phyloP scores from a whole-genome alignment of 441 rosid species.

The Gossypium gossypioides region DNA sequence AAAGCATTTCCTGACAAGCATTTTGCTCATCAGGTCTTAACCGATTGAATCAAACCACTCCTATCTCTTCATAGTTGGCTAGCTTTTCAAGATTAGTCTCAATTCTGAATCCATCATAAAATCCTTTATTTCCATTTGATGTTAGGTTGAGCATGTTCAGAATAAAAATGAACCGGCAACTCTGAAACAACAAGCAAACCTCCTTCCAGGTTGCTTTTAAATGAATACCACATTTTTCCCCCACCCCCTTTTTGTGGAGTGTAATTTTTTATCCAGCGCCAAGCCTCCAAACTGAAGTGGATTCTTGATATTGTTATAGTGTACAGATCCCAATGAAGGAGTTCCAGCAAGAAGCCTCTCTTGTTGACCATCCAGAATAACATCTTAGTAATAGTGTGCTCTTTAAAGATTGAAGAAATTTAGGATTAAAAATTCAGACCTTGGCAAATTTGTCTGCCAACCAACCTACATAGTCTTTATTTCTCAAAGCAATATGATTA shows the following conservation, averaged over 20 bases:
- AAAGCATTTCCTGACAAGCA: not conserved
- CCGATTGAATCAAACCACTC: not conserved
- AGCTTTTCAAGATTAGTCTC: not conserved
- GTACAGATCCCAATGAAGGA: not conserved
- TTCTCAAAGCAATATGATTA: not conserved
- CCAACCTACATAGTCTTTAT: not conserved
- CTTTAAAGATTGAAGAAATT: conserved; percentile 2
- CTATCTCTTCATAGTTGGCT: not conserved
- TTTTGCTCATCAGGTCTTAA: not conserved
- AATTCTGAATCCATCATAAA: not conserved
- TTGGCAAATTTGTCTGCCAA: not conserved
- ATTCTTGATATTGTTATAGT: not conserved
- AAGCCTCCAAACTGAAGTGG: not conserved
- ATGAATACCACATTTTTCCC: not conserved
- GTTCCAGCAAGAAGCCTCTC: not conserved
- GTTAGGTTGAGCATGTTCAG: not conserved
- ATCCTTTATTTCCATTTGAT: not conserved
- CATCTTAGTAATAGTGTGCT: not conserved
- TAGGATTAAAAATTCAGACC: not conserved
- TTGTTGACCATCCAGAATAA: not conserved
- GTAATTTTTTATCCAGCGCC: not conserved
- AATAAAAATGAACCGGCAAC: too few relatives aligned
- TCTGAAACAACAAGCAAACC: not conserved
- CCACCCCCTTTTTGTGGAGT: not conserved
- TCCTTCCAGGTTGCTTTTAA: conserved; percentile 1